Evolutionary conservation across 176 grass and related monocot genomes (phyloP), one percentile per base, ranked within the genome.

Genomic region (Dactylis glomerata): DNA sequence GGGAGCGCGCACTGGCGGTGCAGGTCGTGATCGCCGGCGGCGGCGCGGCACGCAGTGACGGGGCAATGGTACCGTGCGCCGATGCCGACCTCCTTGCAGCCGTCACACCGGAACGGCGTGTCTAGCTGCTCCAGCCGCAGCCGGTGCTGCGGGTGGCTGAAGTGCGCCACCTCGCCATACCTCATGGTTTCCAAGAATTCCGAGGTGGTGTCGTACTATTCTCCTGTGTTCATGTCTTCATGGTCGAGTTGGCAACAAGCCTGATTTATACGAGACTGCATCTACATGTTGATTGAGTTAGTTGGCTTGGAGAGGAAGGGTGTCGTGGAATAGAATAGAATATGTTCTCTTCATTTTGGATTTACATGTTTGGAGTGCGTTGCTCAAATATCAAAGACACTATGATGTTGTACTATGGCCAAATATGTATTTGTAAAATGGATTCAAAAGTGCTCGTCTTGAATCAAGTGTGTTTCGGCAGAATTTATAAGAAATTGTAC

Each of bases 91-190:
- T 98, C 96, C 54, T 83, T 86, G 92, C 96, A 98, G 3, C 96
- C 96, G 23, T 98, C 96, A 66, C 96, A 98, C 55, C 92, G 92
- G 91, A 95, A 98, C 38, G 93, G 93, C 31, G 86, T 86, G 55
- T 94, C 93, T 17, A 78, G 50, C 81, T 95, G 92, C 87, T 89
- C 89, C 13, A 94, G 88, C n/a, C 93, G 87, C 1, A 98, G 93
- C 10, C 92, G 92, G 83, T 98, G 96, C 81, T 98, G 93, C 31
- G 96, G 93, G 85, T 98, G 96, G 87, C 93, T 94, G 77, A 92
- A 94, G 78, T 98, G 93, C 28, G 51, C 45, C 87, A 95, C 75
- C 87, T 95, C 96, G 64, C 89, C 93, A 77, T 95, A 98, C 83
- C 82, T 98, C 95, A 95, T 98, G 42, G 36, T 31, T 24, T 5